Base-by-base conservation (phyloP, 2,329 filamentous ascomycete species). In the Blumeria graminis region DNA sequence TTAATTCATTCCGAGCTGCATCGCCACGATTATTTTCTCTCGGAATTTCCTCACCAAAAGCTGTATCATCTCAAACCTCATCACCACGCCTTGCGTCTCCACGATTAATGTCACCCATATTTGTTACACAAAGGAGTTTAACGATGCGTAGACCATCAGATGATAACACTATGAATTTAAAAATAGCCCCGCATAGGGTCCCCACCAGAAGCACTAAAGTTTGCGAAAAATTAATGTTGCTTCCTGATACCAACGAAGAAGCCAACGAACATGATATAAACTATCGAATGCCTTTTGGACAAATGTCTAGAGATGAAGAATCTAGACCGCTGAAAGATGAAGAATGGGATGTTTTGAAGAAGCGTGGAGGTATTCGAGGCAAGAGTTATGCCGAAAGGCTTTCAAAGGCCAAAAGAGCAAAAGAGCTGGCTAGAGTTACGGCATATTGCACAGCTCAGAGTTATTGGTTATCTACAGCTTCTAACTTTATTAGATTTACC, bases 371-470 rank as follows among this genome's bases (percentile, higher is more conserved):
- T 56, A 77, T 73, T 58, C 74, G 70, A 53, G 78, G 88, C 56
- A 96, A 94, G 73, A 94, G 85, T 65, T 94, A 94, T 69, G 92
- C 92, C 6, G 92, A 98, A 70, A 78, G 92, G 53, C 70, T 96
- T 59, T 87, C 92, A 48, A 98, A 98, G 69, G 77, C 84, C 22
- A 80, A 90, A 65, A 76, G 92, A 57, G 83, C 86, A 11, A 86
- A 94, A 63, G 92, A 92, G 69, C 72, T 98, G 58, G 82, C 90
- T 36, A 77, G 92, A 59, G 78, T 96, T 56, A 98, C 92, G 57
- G 92, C 92, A 10, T 98, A 96, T 69, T 96, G 90, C 68, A 96
- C 88, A 0, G 90, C 92, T 0, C 86, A 95, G 68, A 86, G 84
- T 7, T 96, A 89, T 71, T 93, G 90, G 71, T 80, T 94, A 71